A percentile compares a stretch with the other conserved stretches of the same genome.
These are phyloP conservation scores for Rubroboletus pulcherrimus DNA, from an alignment of 768 basidiomycete species.

Conservation along the genomic window DNA sequence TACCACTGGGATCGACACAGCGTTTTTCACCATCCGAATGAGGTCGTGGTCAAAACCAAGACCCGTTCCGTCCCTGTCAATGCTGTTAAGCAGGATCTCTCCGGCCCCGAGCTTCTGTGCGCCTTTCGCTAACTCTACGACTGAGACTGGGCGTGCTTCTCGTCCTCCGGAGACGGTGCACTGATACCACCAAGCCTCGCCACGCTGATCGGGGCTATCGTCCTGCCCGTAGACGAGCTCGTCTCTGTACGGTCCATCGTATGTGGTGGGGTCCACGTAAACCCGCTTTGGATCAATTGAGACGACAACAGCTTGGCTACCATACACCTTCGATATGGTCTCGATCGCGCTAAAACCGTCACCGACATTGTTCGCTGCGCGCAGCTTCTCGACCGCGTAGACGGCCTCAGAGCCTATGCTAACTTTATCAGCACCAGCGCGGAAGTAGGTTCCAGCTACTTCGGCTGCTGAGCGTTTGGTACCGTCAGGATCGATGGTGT, in stretches of 20 bases:
- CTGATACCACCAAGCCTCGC: constrained; percentile 96
- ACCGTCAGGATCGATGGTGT: constrained; percentile 92
- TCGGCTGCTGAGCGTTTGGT: constrained; percentile 83
- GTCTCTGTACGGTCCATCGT: constrained; percentile 63
- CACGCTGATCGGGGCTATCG: constrained; percentile 51
- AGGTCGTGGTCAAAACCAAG: constrained; percentile 88
- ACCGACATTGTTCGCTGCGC: constrained; percentile 43
- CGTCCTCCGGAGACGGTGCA: constrained; percentile 96
- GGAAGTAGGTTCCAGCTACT: constrained; percentile 94
- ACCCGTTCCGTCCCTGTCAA: constrained; percentile 93
- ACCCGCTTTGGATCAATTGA: constrained; percentile 91
- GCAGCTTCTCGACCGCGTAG: constrained; percentile 83
- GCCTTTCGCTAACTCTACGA: constrained; percentile 85
- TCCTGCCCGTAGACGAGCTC: constrained; percentile 53
- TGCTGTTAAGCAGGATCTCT: constrained; percentile 92
- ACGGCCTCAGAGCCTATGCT: constrained; percentile 97
- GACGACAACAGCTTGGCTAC: constrained; percentile 96
- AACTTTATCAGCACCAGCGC: constrained; percentile 97
- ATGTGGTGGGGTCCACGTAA: constrained; percentile 63
- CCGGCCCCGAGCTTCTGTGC: constrained; percentile 92
- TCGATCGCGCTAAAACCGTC: constrained; percentile 88
- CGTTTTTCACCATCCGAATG: constrained; percentile 66
- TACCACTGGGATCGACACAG: constrained; percentile 87
- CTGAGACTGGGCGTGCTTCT: constrained; percentile 77
- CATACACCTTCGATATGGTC: constrained; percentile 85